These are phyloP conservation scores for Annona squamosa DNA, from an alignment of 164 flowering plant genomes.

Conservation along the genomic window DNA sequence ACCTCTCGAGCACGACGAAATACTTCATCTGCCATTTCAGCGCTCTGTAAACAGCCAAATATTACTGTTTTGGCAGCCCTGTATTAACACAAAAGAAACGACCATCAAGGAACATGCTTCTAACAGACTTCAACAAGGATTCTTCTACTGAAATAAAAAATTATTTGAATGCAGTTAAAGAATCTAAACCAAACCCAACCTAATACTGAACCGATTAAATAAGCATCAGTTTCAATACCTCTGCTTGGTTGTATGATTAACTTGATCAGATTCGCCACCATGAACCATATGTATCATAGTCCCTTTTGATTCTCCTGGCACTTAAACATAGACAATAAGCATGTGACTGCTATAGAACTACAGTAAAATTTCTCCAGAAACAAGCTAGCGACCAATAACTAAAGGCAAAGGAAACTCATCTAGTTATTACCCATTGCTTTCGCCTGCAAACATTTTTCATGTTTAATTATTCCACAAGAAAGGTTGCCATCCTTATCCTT, in stretches of 20 bases:
- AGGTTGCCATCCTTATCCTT: slow-evolving; percentile 24
- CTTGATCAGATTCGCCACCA: slow-evolving; percentile 27
- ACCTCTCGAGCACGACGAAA: slow-evolving; percentile 45
- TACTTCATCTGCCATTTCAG: slow-evolving; percentile 72
- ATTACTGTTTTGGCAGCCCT: slow-evolving; percentile 91
- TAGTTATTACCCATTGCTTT: slow-evolving; percentile 31
- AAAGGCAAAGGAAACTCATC: neutral
- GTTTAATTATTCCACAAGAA: slow-evolving; percentile 12
- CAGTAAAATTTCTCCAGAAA: neutral
- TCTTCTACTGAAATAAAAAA: too few relatives aligned
- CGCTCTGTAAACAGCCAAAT: slow-evolving; percentile 66
- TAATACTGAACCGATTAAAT: neutral
- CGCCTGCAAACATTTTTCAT: slow-evolving; percentile 16
- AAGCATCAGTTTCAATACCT: slow-evolving; percentile 36
- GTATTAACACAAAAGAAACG: slow-evolving; percentile 11
- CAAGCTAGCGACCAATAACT: neutral
- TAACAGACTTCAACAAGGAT: neutral
- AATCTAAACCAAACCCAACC: neutral
- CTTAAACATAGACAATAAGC: neutral
- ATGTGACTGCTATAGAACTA: neutral
- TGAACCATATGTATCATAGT: slow-evolving; percentile 20
- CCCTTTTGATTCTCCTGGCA: slow-evolving; percentile 22
- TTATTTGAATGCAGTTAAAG: too few relatives aligned
- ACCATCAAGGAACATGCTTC: neutral
- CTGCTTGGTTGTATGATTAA: slow-evolving; percentile 55